phyloP scores from a whole-genome alignment of 2,329 filamentous ascomycete genomes.

The Exophiala phaeomuriformis region DNA sequence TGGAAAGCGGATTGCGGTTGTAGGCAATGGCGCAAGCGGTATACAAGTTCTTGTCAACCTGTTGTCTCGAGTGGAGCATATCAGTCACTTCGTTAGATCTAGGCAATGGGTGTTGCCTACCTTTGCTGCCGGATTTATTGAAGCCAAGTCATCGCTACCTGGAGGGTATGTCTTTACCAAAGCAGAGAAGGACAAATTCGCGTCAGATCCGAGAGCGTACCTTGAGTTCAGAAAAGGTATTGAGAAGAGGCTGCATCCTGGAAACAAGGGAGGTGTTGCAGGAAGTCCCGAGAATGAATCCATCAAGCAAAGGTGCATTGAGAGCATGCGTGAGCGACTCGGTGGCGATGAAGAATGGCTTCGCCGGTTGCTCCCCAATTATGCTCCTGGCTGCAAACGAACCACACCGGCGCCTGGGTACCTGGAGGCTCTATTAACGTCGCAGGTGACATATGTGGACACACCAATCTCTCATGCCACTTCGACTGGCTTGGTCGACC shows the following conservation, averaged over 20 bases:
- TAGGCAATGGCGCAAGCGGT: slow-evolving; percentile 28
- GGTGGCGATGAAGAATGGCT: slow-evolving; percentile 18
- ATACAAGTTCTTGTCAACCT: slow-evolving; percentile 34
- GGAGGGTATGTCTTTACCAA: slow-evolving; percentile 25
- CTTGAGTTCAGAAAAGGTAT: slow-evolving; percentile 29
- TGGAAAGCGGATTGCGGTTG: slow-evolving; percentile 26
- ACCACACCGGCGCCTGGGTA: slow-evolving; percentile 26
- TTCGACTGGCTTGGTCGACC: slow-evolving; percentile 27
- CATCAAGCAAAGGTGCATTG: neutral
- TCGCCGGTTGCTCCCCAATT: slow-evolving; percentile 25
- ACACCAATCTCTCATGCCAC: slow-evolving; percentile 19
- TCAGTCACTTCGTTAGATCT: slow-evolving; percentile 25
- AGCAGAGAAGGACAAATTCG: slow-evolving; percentile 20
- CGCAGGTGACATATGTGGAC: slow-evolving; percentile 25
- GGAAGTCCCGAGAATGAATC: slow-evolving; percentile 1
- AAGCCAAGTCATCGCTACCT: neutral
- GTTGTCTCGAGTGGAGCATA: slow-evolving; percentile 32
- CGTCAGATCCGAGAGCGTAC: slow-evolving; percentile 24
- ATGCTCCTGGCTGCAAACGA: slow-evolving; percentile 22
- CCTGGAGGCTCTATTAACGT: slow-evolving; percentile 25
- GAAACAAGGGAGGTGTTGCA: slow-evolving; percentile 18
- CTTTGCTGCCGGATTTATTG: neutral
- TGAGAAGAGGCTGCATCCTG: slow-evolving; percentile 28
- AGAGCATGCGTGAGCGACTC: slow-evolving; percentile 24
- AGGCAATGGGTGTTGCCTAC: slow-evolving; percentile 24